Evolutionary conservation across 257 asterid genomes (phyloP), one percentile per base, ranked within the genome.

Genomic region (Lithospermum erythrorhizon): DNA sequence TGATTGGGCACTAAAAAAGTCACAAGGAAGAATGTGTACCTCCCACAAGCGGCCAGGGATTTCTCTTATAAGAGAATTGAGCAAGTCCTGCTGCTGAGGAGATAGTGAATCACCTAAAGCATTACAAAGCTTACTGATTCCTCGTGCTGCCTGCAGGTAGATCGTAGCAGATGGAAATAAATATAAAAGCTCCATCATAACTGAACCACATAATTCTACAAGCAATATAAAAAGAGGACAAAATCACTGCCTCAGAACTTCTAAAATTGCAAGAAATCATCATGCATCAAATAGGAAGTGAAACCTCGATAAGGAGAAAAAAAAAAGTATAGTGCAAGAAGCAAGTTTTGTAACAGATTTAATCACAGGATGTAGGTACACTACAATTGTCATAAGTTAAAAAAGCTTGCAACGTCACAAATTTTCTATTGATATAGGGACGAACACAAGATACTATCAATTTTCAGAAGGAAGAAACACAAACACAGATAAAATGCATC

Each of bases 21-120:
- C 6, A n/a, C 8, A 54, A n/a, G 13, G 24, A 55, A 20, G 75
- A 19, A 51, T 66, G 47, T 61, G 29, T 83, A 91, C 98, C 95
- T 91, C 98, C 98, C 98, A 91, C 59, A 88, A 73, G 72, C 98
- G 96, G 53, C 95, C 96, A 32, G 95, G 94, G 65, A 91, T 65
- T 81, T 91, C 98, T 82, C 86, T 86, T 94, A 84, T 75, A 60
- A 91, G 89, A 67, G 95, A 81, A 59, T 71, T 69, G 62, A 91
- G 89, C 80, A 91, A 71, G 65, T 75, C 66, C 65, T 82, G 73
- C 72, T 88, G 87, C 76, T 85, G 84, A 54, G 89, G 75, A 61
- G 96, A 88, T 51, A 91, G 77, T 25, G 81, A 82, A 74, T 82
- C 95, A 61, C 89, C 95, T 25, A 91, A 87, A 77, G 77, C 89